A percentile compares a stretch with the other conserved stretches of the same genome.
Conservation (phyloP, 2,329 filamentous ascomycete species). For the Xylariaceae sp. region DNA sequence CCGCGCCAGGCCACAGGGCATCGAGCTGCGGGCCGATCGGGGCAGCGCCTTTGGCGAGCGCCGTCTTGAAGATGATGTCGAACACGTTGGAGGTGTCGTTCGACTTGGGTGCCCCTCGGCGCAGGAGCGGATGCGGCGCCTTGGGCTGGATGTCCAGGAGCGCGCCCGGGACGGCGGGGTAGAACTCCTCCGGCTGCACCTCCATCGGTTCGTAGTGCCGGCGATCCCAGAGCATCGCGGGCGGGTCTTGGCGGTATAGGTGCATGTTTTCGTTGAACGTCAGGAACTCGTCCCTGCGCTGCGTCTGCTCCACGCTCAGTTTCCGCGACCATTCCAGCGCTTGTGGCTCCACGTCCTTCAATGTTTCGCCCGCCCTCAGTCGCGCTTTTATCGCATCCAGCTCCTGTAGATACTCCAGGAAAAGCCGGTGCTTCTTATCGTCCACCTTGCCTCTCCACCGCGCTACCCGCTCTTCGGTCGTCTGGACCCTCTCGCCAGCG, state of each 20-base stretch:
- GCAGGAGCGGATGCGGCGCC: conserved; percentile 43
- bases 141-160: conserved; percentile 66
- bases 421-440: conserved; percentile 9
- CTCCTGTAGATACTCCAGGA: neutral
- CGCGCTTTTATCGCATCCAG: conserved; percentile 10
- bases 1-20: conserved; percentile 53
- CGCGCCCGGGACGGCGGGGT: conserved; percentile 50
- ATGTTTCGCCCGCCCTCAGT: conserved; percentile 12
- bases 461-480: no score
- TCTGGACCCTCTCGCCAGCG: no score
- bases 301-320: conserved; percentile 21
- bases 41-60: conserved; percentile 33
- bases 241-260: conserved; percentile 42
- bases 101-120: conserved; percentile 37
- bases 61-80: conserved; percentile 43
- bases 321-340: conserved; percentile 33
- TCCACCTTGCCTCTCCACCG: conserved; percentile 21
- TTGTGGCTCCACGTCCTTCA: conserved; percentile 25
- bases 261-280: conserved; percentile 50
- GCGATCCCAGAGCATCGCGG: conserved; percentile 61
- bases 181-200: conserved; percentile 57
- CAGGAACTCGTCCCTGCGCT: conserved; percentile 32
- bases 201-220: conserved; percentile 65
- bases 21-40: conserved; percentile 43
- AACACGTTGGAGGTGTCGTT: conserved; percentile 44